Percentiles rank a stretch among this genome's conserved stretches.
These are phyloP conservation scores for Cordyceps fumosorosea DNA, from an alignment of 2,329 filamentous ascomycete genomes.

Conservation along the genomic window DNA sequence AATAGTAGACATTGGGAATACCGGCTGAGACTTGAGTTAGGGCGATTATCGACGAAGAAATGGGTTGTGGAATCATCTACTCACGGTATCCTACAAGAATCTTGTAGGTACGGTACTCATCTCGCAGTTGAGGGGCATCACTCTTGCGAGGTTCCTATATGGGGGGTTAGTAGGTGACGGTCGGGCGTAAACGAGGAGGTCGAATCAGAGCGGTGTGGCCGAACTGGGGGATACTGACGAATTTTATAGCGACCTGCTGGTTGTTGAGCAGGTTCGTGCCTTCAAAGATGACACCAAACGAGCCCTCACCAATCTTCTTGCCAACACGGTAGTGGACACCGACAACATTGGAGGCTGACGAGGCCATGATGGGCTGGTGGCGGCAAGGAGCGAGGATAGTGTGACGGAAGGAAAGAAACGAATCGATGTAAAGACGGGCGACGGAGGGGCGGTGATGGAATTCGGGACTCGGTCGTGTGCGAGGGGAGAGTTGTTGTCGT, in stretches of 20 bases:
- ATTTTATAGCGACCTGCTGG: constrained; percentile 99
- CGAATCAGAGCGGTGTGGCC: not conserved
- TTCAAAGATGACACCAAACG: constrained; percentile 97
- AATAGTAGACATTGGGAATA: constrained; percentile 99
- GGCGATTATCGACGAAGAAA: constrained; percentile 5
- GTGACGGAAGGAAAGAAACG: not conserved
- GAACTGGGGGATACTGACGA: constrained; percentile 55
- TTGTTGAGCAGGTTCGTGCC: constrained; percentile 98
- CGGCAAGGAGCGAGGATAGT: not conserved
- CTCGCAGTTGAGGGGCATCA: constrained; percentile 92
- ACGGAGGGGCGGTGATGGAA: not conserved
- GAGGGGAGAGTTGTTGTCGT: not conserved
- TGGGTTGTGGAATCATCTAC: constrained; percentile 34
- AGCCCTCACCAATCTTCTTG: constrained; percentile 99
- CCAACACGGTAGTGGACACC: constrained; percentile 98
- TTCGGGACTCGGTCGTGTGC: not conserved
- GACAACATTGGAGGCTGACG: constrained; percentile 91
- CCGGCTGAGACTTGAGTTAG: constrained; percentile 55
- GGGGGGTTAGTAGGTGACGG: not conserved
- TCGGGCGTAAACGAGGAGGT: not conserved
- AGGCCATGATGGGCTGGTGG: constrained; percentile 56
- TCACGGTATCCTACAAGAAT: constrained; percentile 98
- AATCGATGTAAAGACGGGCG: not conserved
- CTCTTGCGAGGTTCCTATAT: constrained; percentile 94
- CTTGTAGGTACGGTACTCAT: constrained; percentile 99